These are phyloP conservation scores for Urochloa ruziziensis DNA, from an alignment of 176 grass and related monocot species.

Conservation along the genomic window DNA sequence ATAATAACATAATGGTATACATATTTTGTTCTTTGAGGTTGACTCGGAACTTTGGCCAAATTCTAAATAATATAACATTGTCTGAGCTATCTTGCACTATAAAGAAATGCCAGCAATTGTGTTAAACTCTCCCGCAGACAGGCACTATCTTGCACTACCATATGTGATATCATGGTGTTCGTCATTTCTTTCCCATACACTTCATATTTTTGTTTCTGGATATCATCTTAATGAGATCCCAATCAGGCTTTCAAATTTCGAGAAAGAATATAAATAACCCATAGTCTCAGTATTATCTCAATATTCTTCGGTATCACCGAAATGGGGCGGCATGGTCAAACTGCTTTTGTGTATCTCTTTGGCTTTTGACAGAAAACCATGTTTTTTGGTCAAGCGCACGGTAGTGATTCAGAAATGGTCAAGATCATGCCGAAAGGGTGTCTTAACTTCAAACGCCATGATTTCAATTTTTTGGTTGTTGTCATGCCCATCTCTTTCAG, in stretches of 20 bases:
- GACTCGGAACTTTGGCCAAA: neutral
- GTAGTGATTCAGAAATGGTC: neutral
- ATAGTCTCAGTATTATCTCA: neutral
- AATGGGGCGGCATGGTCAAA: neutral
- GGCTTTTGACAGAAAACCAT: neutral
- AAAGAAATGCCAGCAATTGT: neutral
- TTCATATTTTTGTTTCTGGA: neutral
- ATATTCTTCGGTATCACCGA: neutral
- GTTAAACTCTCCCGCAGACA: neutral
- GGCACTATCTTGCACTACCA: neutral
- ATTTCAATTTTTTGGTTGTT: neutral
- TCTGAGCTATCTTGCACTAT: neutral
- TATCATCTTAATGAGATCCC: neutral
- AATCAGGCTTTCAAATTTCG: neutral
- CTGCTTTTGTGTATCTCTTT: neutral
- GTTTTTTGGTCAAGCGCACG: neutral
- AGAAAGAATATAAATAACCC: neutral
- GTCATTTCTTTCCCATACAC: neutral
- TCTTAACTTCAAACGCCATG: neutral
- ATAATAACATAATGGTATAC: neutral
- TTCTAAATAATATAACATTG: neutral
- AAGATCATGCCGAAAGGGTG: constrained; percentile 13
- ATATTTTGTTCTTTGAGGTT: neutral
- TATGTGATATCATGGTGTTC: neutral
- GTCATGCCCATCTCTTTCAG: neutral